Base-by-base conservation (phyloP, 176 grass and related monocot genomes). In the Eremochloa ophiuroides region DNA sequence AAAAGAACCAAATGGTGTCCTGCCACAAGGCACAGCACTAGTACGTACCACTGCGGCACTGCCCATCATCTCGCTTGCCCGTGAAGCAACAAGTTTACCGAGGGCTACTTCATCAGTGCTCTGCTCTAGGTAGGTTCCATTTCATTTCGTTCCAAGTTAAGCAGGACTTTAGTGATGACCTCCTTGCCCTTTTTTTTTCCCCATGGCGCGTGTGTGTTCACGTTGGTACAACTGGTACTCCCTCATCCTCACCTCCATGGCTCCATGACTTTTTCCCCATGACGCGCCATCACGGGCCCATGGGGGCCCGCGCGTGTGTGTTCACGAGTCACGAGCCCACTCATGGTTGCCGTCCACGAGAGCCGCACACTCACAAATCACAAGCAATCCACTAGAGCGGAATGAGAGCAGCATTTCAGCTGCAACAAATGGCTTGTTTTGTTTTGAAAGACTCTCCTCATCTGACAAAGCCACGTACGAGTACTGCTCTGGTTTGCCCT, bases 51-150 rank as follows among this genome's bases (percentile, higher is more conserved):
- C 56, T 2, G n/a, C n/a, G n/a, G n/a, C n/a, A 26, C 39, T 2
- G 14, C 14, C 50, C 8, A 53, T 62, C 34, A 83, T 27, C 73
- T 72, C 73, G 23, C 86, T 87, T 78, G 74, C 74, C 43, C 31
- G 66, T 88, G 86, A 88, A 83, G 80, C 74, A 71, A 83, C 8
- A 64, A 35, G 41, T 13, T 55, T n/a, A 44, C 68, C 58, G 61
- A 42, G 34, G 66, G 35, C 27, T 42, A 39, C 22, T 69, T 74
- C 42, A 74, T 68, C 86, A 74, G 48, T 80, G 69, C 1, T 50
- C 23, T 64, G 18, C 1, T 50, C 66, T 67, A 74, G 59, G 68
- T 20, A n/a, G n/a, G n/a, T n/a, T 80, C 23, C 51, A n/a, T n/a
- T 53, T 18, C 22, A 55, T 9, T 55, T 17, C 51, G 7, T n/a